phyloP scores from a whole-genome alignment of 106 monocot species.

The Dioscorea zingiberensis region DNA sequence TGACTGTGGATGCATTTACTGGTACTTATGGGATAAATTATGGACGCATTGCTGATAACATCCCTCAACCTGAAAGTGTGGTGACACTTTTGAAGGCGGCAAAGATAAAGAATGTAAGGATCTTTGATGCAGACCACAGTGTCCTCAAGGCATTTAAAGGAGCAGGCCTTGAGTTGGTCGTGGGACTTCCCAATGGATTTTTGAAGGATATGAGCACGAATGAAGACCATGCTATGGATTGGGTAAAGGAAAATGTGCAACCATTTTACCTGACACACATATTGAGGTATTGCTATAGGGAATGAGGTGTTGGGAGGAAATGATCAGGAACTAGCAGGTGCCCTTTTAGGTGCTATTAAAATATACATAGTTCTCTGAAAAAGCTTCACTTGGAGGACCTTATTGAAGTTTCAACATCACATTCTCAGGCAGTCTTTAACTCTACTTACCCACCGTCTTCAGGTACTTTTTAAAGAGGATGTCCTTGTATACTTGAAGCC shows the following conservation, averaged over 20 bases:
- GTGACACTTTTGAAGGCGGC: slow-evolving; percentile 60
- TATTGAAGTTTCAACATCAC: slow-evolving; percentile 61
- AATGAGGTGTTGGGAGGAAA: slow-evolving; percentile 66
- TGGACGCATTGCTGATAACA: slow-evolving; percentile 74
- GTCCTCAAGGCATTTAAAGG: slow-evolving; percentile 70
- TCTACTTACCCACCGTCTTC: slow-evolving; percentile 80
- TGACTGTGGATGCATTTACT: slow-evolving; percentile 33
- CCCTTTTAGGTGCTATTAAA: slow-evolving; percentile 57
- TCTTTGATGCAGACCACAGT: slow-evolving; percentile 65
- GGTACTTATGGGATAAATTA: slow-evolving; percentile 87
- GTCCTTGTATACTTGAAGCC: slow-evolving; percentile 49
- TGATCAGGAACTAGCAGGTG: slow-evolving; percentile 42
- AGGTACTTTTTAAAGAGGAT: slow-evolving; percentile 45
- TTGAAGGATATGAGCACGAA: slow-evolving; percentile 51
- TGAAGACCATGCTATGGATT: slow-evolving; percentile 45
- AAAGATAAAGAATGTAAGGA: slow-evolving; percentile 74
- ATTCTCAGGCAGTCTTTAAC: slow-evolving; percentile 72
- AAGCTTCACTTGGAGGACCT: slow-evolving; percentile 36
- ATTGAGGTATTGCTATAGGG: slow-evolving; percentile 62
- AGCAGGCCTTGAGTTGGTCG: slow-evolving; percentile 50
- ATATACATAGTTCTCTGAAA: slow-evolving; percentile 38
- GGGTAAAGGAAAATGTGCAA: slow-evolving; percentile 74
- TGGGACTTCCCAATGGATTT: slow-evolving; percentile 44
- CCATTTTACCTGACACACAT: slow-evolving; percentile 52
- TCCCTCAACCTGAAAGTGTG: slow-evolving; percentile 64